Conservation (phyloP, 2,329 filamentous ascomycete genomes). For the Dactylellina parvicollis region DNA sequence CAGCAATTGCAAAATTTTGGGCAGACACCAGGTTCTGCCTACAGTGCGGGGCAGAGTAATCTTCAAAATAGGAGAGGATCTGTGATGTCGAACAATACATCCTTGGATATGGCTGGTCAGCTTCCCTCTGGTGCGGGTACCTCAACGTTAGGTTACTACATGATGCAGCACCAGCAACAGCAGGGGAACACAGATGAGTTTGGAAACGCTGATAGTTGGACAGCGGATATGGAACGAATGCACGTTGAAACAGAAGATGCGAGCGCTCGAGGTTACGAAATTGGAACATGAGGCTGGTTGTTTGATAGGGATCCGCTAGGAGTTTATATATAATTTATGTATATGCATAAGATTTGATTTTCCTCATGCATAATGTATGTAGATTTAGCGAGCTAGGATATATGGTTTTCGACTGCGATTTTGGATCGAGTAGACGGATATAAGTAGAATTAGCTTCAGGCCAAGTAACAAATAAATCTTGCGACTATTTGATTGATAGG, state of each 20-base stretch:
- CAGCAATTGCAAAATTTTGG: conserved; percentile 50
- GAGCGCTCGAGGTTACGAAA: conserved; percentile 43
- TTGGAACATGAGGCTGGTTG: conserved; percentile 34
- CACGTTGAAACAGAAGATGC: conserved; percentile 49
- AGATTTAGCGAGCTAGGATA: conserved; percentile 47
- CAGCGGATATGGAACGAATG: conserved; percentile 48
- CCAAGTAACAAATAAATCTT: no score
- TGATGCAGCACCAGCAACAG: conserved; percentile 51
- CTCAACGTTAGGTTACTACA: conserved; percentile 44
- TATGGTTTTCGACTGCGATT: conserved; percentile 8
- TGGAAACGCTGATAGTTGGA: conserved; percentile 33
- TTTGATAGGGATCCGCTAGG: conserved; percentile 2
- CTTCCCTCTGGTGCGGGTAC: conserved; percentile 19
- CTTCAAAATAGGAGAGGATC: conserved; percentile 35
- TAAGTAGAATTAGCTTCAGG: not conserved
- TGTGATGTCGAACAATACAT: conserved; percentile 45
- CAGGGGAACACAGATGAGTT: conserved; percentile 18
- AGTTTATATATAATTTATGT: conserved; percentile 15
- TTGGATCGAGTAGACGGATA: conserved; percentile 24
- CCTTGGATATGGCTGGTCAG: conserved; percentile 37
- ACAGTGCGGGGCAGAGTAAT: conserved; percentile 33
- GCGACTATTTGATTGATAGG: no score
- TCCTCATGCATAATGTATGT: no score
- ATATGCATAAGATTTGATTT: conserved; percentile 8
- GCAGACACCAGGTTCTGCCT: conserved; percentile 41